These are phyloP conservation scores for Nicotiana sylvestris DNA, from an alignment of 257 asterid genomes.

Conservation along the genomic window DNA sequence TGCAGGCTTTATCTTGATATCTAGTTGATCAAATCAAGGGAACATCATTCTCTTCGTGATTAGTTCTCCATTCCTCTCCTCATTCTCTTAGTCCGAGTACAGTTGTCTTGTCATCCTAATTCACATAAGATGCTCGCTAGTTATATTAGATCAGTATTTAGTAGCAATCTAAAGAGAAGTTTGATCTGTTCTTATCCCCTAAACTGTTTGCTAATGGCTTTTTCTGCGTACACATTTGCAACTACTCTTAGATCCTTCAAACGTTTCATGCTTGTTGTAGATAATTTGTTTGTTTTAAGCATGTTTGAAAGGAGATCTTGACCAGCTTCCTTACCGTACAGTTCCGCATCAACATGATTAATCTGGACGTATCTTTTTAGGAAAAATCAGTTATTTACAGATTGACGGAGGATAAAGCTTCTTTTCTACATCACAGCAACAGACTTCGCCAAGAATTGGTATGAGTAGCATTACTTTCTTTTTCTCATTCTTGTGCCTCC, in stretches of 20 bases:
- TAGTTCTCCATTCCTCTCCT: not conserved
- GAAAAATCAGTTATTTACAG: slow-evolving; percentile 50
- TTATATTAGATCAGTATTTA: not conserved
- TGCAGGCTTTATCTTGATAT: not conserved
- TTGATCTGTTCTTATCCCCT: not conserved
- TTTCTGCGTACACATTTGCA: not conserved
- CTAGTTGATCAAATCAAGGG: not conserved
- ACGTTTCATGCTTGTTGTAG: not conserved
- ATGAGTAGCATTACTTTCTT: slow-evolving; percentile 13
- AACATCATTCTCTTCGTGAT: not conserved
- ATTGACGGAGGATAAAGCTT: slow-evolving; percentile 57
- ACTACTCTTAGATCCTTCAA: not conserved
- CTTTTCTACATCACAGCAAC: slow-evolving; percentile 50
- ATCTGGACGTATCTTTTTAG: slow-evolving; percentile 30
- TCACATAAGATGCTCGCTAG: not conserved
- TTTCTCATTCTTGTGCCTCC: not conserved
- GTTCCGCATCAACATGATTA: not conserved
- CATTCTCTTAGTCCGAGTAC: not conserved
- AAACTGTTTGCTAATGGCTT: not conserved
- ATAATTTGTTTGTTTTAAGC: no score
- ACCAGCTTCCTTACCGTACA: no score
- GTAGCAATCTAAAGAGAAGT: not conserved
- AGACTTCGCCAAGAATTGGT: slow-evolving; percentile 78
- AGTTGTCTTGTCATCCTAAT: not conserved
- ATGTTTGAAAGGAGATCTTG: not conserved